phyloP scores from a whole-genome alignment of 2,329 filamentous ascomycete genomes.

The Bertia moriformis region DNA sequence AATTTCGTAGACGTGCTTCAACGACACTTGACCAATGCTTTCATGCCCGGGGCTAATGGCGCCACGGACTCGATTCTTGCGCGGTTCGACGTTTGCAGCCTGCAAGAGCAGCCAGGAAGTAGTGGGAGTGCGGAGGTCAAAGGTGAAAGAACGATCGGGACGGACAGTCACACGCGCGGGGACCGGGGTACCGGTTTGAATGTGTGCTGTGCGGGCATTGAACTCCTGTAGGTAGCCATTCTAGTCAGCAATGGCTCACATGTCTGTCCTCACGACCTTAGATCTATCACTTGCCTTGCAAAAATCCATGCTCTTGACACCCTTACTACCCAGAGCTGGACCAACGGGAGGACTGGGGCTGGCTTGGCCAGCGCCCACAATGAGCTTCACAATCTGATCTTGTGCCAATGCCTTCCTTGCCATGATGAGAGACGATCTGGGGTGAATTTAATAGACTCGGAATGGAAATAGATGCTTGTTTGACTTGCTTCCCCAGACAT shows the following conservation, averaged over 20 bases:
- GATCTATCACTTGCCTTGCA: constrained; percentile 59
- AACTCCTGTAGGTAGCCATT: constrained; percentile 92
- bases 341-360: constrained; percentile 90
- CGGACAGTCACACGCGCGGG: constrained; percentile 84
- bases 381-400: constrained; percentile 85
- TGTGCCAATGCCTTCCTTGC: constrained; percentile 14
- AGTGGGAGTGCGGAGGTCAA: constrained; percentile 86
- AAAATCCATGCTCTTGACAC: constrained; percentile 98
- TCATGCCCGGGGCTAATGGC: constrained; percentile 64
- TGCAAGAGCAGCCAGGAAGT: constrained; percentile 80
- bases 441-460: too few species aligned
- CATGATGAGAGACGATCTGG: constrained; percentile 9
- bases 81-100: constrained; percentile 59
- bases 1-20: constrained; percentile 97
- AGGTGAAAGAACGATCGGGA: constrained; percentile 81
- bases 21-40: constrained; percentile 66
- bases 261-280: background rate
- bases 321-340: constrained; percentile 89
- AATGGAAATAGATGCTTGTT: too few species aligned
- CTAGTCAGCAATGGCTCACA: too few species aligned
- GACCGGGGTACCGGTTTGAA: constrained; percentile 68
- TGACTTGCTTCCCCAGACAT: too few species aligned
- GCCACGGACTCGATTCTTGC: constrained; percentile 66
- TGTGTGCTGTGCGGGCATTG: constrained; percentile 83
- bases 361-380: constrained; percentile 90